A percentile compares a stretch with the other conserved stretches of the same genome.
Conservation (phyloP, 2,329 filamentous ascomycete species). For the Ophiocordyceps camponoti-saundersi region DNA sequence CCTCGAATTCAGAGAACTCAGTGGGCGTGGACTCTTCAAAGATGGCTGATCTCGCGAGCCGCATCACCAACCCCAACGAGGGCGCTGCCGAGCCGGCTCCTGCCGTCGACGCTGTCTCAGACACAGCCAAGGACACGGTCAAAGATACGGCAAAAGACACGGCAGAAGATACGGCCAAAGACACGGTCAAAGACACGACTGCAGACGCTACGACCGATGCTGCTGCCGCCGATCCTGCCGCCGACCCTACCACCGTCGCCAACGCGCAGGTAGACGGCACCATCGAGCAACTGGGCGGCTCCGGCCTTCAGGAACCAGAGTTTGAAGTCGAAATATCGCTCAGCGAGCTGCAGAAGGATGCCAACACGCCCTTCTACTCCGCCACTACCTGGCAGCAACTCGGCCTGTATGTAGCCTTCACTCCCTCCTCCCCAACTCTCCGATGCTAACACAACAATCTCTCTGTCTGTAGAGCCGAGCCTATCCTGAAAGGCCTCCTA, state of each 20-base stretch:
- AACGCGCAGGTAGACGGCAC: slow-evolving; percentile 21
- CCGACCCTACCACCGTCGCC: slow-evolving; percentile 3
- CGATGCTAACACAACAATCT: slow-evolving; percentile 1
- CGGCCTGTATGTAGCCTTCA: slow-evolving; percentile 41
- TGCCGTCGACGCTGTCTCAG: not conserved
- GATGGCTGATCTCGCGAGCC: slow-evolving; percentile 34
- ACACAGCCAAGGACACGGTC: slow-evolving; percentile 3
- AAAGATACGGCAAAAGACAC: slow-evolving; percentile 2
- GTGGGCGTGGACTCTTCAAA: not conserved
- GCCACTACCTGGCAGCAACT: slow-evolving; percentile 72
- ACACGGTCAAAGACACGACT: slow-evolving; percentile 3
- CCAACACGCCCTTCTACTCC: slow-evolving; percentile 75
- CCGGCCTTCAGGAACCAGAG: slow-evolving; percentile 49
- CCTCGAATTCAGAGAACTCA: not conserved
- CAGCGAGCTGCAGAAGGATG: slow-evolving; percentile 72
- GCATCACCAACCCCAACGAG: slow-evolving; percentile 28
- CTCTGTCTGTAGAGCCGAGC: slow-evolving; percentile 12
- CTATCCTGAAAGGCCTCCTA: slow-evolving; percentile 61
- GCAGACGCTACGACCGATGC: slow-evolving; percentile 4
- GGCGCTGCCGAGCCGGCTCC: not conserved
- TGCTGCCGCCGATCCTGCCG: not conserved
- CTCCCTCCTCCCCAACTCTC: too few species aligned
- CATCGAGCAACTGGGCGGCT: slow-evolving; percentile 23
- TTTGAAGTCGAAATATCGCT: slow-evolving; percentile 89
- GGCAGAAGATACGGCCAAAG: not conserved